phyloP scores from a whole-genome alignment of 2,329 filamentous ascomycete genomes.

The Lasiodiplodia citricola region DNA sequence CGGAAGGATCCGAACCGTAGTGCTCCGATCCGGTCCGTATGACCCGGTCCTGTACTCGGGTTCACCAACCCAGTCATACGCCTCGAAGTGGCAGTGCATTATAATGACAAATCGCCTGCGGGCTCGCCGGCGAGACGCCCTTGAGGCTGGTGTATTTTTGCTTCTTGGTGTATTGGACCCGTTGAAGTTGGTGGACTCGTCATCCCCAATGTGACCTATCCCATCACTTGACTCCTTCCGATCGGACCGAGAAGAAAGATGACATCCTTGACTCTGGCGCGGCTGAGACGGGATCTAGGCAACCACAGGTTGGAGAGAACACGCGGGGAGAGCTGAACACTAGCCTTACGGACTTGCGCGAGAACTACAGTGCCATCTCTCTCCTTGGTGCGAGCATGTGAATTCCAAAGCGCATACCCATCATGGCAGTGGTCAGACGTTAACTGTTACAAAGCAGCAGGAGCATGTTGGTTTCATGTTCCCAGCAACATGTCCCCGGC shows the following conservation, averaged over 20 bases:
- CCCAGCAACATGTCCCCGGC: too few species aligned
- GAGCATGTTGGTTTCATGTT: background rate
- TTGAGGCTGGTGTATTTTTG: background rate
- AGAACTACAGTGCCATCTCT: background rate
- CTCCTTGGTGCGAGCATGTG: background rate
- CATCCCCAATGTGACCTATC: background rate
- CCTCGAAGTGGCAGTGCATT: background rate
- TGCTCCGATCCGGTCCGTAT: conserved; percentile 6
- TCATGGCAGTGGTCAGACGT: background rate
- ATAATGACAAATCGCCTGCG: background rate
- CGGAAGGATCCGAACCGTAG: conserved; percentile 13
- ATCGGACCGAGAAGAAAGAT: background rate
- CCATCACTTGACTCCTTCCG: background rate
- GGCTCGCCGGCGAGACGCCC: background rate
- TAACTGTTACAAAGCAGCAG: background rate
- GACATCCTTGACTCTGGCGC: background rate
- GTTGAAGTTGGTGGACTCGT: too few species aligned
- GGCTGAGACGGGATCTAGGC: background rate
- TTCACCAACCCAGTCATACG: background rate
- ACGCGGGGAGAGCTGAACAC: background rate
- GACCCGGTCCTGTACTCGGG: background rate
- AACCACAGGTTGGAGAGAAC: background rate
- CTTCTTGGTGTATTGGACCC: background rate
- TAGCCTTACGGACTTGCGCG: background rate
- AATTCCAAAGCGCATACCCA: background rate